Evolutionary conservation across 768 basidiomycete species (phyloP).

Genomic region (Mycena rebaudengoi): DNA sequence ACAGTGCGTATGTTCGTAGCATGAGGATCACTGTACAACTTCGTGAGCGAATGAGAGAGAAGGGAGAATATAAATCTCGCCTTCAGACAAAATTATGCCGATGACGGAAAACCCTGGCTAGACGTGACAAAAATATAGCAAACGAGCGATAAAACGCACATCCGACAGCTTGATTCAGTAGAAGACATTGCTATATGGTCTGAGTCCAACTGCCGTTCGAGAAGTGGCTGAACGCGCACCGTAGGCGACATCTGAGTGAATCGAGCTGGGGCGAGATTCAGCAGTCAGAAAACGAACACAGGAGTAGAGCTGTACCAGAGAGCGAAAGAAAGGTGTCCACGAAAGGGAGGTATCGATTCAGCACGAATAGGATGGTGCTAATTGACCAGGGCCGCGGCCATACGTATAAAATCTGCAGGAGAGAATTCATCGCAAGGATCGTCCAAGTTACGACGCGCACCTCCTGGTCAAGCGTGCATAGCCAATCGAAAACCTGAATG

Average conservation of each 20-base stretch:
- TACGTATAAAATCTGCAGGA: constrained; percentile 31
- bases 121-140: constrained; percentile 7
- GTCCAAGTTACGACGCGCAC: constrained; percentile 9
- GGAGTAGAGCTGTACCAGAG: constrained; percentile 17
- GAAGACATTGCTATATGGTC: constrained; percentile 8
- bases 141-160: constrained; percentile 2
- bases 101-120: constrained; percentile 42
- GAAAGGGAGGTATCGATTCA: constrained; percentile 44
- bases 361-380: constrained; percentile 34
- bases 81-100: constrained; percentile 48
- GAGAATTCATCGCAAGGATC: not conserved
- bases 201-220: not conserved
- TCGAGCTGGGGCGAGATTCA: not conserved
- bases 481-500: constrained; percentile 35
- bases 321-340: constrained; percentile 35
- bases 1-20: constrained; percentile 55
- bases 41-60: not conserved
- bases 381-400: constrained; percentile 33
- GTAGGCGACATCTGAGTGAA: constrained; percentile 20
- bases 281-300: not conserved
- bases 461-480: constrained; percentile 38
- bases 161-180: constrained; percentile 11
- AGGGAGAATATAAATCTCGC: constrained; percentile 23
- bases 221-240: not conserved
- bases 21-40: constrained; percentile 44